Evolutionary conservation across 768 basidiomycete genomes (phyloP).

Genomic region (Xerocomellus amylosporus): DNA sequence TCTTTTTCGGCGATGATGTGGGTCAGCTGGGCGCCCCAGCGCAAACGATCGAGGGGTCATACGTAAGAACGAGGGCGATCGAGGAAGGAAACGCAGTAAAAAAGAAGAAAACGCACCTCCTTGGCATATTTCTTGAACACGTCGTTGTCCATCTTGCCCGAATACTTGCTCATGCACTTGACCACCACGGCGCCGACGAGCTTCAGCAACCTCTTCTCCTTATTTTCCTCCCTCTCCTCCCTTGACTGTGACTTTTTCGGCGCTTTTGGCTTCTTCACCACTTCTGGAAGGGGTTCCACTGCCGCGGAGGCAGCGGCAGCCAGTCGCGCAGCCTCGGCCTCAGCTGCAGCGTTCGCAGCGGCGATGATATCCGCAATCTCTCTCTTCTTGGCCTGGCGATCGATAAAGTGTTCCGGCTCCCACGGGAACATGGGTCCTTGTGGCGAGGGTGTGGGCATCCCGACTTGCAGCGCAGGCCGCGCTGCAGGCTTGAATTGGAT

Average conservation of each 20-base stretch:
- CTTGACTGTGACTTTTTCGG: conserved; percentile 43
- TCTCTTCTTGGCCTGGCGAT: conserved; percentile 15
- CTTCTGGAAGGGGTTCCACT: conserved; percentile 12
- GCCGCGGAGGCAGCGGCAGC: conserved; percentile 19
- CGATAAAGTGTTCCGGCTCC: neutral
- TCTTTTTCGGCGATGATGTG: conserved; percentile 90
- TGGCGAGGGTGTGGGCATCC: neutral
- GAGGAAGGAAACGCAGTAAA: neutral
- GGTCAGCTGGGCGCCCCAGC: conserved; percentile 57
- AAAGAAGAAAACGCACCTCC: conserved; percentile 55
- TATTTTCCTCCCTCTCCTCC: conserved; percentile 62
- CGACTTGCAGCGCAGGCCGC: neutral
- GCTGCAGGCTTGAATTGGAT: conserved; percentile 18
- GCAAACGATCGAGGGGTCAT: neutral
- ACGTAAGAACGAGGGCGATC: conserved; percentile 1
- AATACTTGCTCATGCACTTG: conserved; percentile 88
- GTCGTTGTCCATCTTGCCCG: conserved; percentile 69
- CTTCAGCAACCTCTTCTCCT: conserved; percentile 81
- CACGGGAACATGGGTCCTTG: neutral
- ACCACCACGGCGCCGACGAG: conserved; percentile 90
- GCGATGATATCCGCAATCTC: conserved; percentile 43
- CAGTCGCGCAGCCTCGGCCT: conserved; percentile 32
- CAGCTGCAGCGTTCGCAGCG: conserved; percentile 35
- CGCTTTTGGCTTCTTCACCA: conserved; percentile 25
- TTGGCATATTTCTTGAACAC: conserved; percentile 94